Base-by-base conservation (phyloP, 495 filamentous ascomycete genomes). In the Annulohypoxylon moriforme region DNA sequence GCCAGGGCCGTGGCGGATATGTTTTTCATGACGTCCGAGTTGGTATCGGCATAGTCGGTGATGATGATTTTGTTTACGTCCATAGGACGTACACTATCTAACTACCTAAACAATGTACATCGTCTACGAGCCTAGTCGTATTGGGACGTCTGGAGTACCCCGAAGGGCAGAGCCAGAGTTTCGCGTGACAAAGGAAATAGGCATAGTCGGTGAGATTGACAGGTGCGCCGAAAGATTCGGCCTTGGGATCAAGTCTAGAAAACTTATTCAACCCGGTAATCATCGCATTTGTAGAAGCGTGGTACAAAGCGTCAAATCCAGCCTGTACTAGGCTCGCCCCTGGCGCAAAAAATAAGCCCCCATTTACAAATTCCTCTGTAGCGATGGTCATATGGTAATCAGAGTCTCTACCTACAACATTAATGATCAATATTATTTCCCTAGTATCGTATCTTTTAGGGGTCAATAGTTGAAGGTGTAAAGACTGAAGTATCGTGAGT, bases 301-400 rank as follows among this genome's bases (percentile, higher is more conserved):
- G n/a, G n/a, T n/a, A n/a, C n/a, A n/a, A n/a, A n/a, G n/a, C n/a
- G 6, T 2, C 4, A 36, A 70, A 67, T 10, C 73, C 66, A 20
- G 58, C 34, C 27, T 67, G 67, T 44, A 55, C 25, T 20, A 75
- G 33, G 10, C 66, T 34, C 33, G 57, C 61, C 38, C 73, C 73
- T 5, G 73, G 73, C 11, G 69, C 57, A n/a, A 64, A 70, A 34
- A 46, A 75, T 0, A 50, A 1, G 1, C 46, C 68, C 7, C 78
- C 76, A 16, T 72, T 68, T 20, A 76, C 8, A 64, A 83, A 84
- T 6, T 79, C 67, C 33, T 78, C 67, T 5, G 77, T 71, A 14
- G 78, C 81, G 22, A 75, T 67, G 4, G 76, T 78, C n/a, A 81
- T 31, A 38, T 75, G 65, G 60, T 84, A 86, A 31, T 82, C 74